Percentiles rank a stretch among this genome's conserved stretches.
Conservation (phyloP, 768 basidiomycete genomes). For the Lepiota venenata region DNA sequence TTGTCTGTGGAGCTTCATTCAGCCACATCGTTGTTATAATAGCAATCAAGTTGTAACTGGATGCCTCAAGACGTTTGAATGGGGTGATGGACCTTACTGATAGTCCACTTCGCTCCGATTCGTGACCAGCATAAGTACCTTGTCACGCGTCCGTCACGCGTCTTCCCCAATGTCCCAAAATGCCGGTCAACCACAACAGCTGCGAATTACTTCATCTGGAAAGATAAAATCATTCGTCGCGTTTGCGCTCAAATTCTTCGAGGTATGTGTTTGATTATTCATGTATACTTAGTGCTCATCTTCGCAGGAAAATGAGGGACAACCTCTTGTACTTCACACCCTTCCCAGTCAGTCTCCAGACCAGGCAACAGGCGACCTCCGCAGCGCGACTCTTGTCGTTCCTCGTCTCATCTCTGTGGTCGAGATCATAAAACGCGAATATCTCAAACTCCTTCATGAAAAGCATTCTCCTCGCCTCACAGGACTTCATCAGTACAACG, state of each 20-base stretch:
- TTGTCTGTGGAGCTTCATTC: too few relatives aligned
- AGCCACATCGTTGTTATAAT: too few relatives aligned
- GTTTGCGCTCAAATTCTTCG: slow-evolving; percentile 49
- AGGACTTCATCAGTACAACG: slow-evolving; percentile 78
- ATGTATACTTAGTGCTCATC: neutral
- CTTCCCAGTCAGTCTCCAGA: slow-evolving; percentile 34
- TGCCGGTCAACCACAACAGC: too few relatives aligned
- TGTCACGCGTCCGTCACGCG: too few relatives aligned
- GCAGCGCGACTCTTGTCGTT: slow-evolving; percentile 33
- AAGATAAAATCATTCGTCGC: slow-evolving; percentile 36
- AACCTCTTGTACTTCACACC: slow-evolving; percentile 57
- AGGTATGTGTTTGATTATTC: slow-evolving; percentile 31
- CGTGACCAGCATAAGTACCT: too few relatives aligned
- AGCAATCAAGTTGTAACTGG: too few relatives aligned
- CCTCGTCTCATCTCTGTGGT: slow-evolving; percentile 73
- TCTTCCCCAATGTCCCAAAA: too few relatives aligned
- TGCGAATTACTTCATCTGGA: too few relatives aligned
- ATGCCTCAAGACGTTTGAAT: too few relatives aligned
- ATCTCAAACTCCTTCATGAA: slow-evolving; percentile 47
- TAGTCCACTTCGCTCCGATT: too few relatives aligned
- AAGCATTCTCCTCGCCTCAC: slow-evolving; percentile 35
- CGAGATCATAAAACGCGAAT: slow-evolving; percentile 86
- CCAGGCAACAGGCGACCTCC: slow-evolving; percentile 7
- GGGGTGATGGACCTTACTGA: too few relatives aligned
- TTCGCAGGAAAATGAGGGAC: slow-evolving; percentile 42